These are phyloP conservation scores for Chiua virens DNA, from an alignment of 768 basidiomycete species.

Conservation along the genomic window DNA sequence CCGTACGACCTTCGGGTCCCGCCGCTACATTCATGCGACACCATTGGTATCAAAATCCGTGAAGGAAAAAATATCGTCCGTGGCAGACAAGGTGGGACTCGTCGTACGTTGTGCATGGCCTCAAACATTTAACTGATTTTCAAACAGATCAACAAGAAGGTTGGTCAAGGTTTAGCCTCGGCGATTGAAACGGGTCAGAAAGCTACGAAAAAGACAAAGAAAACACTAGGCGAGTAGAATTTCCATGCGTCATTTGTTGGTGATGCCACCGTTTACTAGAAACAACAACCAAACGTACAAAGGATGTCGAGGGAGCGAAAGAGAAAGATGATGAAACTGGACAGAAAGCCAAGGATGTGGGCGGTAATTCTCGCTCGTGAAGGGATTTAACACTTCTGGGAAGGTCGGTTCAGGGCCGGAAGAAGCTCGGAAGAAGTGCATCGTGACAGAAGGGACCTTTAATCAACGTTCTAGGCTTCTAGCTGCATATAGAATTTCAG, in stretches of 20 bases:
- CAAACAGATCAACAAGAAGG: constrained; percentile 40
- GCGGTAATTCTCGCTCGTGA: not conserved
- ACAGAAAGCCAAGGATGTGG: constrained; percentile 14
- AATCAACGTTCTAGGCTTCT: not conserved
- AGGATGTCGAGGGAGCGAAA: constrained; percentile 1
- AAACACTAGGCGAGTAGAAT: constrained; percentile 31
- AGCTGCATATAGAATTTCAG: not conserved
- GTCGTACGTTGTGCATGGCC: not conserved
- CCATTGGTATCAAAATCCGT: constrained; percentile 33
- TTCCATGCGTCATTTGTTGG: not conserved
- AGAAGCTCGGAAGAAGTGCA: constrained; percentile 18
- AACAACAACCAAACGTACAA: constrained; percentile 1
- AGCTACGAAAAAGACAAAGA: constrained; percentile 39
- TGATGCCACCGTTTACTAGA: not conserved
- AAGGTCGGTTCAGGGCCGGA: constrained; percentile 17
- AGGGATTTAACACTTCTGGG: not conserved
- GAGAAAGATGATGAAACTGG: constrained; percentile 1
- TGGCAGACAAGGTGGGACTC: constrained; percentile 36
- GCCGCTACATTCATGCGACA: constrained; percentile 32
- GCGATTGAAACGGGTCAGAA: constrained; percentile 44
- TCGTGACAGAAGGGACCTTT: constrained; percentile 12
- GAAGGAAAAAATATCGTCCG: constrained; percentile 40
- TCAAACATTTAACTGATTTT: not conserved
- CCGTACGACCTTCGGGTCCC: not conserved
- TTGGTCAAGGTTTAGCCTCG: constrained; percentile 39